These are phyloP conservation scores for Ophiostoma triangulosporum DNA, from an alignment of 2,329 filamentous ascomycete species.

Conservation along the genomic window DNA sequence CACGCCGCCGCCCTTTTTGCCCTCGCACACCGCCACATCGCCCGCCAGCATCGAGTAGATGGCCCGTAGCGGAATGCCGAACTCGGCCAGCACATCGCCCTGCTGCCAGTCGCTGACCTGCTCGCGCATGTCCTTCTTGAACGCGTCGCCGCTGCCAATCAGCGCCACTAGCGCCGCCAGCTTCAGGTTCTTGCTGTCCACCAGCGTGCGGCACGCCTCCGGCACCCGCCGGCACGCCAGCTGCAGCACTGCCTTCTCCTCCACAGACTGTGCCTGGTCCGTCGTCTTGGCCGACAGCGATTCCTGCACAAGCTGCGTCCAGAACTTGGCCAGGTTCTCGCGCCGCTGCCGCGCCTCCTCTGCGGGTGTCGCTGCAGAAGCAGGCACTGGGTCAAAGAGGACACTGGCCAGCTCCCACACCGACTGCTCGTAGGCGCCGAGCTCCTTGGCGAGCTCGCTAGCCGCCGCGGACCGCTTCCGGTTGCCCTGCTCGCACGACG, in stretches of 20 bases:
- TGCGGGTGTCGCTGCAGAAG: conserved; percentile 26
- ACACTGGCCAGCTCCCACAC: conserved; percentile 81
- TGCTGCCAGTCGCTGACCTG: conserved; percentile 79
- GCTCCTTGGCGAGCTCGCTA: conserved; percentile 21
- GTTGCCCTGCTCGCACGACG: conserved; percentile 30
- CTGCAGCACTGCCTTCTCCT: conserved; percentile 73
- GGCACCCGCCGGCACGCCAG: conserved; percentile 66
- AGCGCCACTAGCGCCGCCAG: conserved; percentile 36
- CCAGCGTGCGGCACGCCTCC: conserved; percentile 69
- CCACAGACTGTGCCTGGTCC: conserved; percentile 46
- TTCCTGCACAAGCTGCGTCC: conserved; percentile 52
- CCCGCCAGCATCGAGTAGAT: conserved; percentile 84
- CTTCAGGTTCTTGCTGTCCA: conserved; percentile 58
- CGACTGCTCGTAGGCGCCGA: conserved; percentile 47
- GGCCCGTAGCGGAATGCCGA: conserved; percentile 69
- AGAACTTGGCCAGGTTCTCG: conserved; percentile 53
- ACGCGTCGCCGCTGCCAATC: conserved; percentile 57
- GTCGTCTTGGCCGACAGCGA: conserved; percentile 37
- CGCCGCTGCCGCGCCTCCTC: conserved; percentile 33
- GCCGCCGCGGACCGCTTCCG: conserved; percentile 19
- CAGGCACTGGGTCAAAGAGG: conserved; percentile 56
- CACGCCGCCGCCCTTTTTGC: conserved; percentile 54
- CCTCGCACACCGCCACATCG: conserved; percentile 72
- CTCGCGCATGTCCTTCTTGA: conserved; percentile 59
- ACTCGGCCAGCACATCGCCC: conserved; percentile 73